Evolutionary conservation across 139 green algal species (phyloP), one percentile per base, ranked within the genome.

Genomic region (Pleodorina starrii): DNA sequence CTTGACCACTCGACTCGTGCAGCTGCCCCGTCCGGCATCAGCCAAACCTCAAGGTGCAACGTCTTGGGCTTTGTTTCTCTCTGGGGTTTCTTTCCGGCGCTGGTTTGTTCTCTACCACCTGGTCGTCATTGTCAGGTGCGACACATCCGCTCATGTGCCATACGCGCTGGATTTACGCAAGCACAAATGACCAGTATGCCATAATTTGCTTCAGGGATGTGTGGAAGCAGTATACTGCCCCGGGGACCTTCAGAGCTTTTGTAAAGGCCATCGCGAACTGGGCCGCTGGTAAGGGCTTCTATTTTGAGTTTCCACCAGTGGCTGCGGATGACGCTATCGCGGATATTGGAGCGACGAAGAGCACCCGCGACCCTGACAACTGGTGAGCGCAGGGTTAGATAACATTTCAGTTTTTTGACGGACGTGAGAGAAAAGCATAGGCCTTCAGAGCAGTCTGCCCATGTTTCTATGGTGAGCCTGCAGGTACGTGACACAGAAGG

Each of bases 401-500:
- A n/a, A n/a, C n/a, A n/a, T n/a, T n/a, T n/a, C n/a, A n/a, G n/a
- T n/a, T n/a, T n/a, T n/a, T n/a, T n/a, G n/a, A n/a, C n/a, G n/a
- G n/a, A n/a, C n/a, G n/a, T n/a, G n/a, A n/a, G n/a, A n/a, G n/a
- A n/a, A n/a, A n/a, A n/a, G n/a, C n/a, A n/a, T n/a, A n/a, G n/a
- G n/a, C n/a, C n/a, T n/a, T n/a, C n/a, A n/a, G n/a, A n/a, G n/a
- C n/a, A n/a, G n/a, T n/a, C n/a, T n/a, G n/a, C n/a, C n/a, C n/a
- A n/a, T n/a, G n/a, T n/a, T n/a, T n/a, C n/a, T n/a, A n/a, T n/a
- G n/a, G n/a, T n/a, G n/a, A n/a, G n/a, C 68, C 19, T 63, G 63
- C 87, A 97, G 95, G 96, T 97, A 97, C 87, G 90, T 97, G 0
- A 92, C 84, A 6, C 81, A 94, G 16, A 92, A 90, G n/a, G 96